phyloP scores from a whole-genome alignment of 768 basidiomycete genomes.

The Mycena vitilis region DNA sequence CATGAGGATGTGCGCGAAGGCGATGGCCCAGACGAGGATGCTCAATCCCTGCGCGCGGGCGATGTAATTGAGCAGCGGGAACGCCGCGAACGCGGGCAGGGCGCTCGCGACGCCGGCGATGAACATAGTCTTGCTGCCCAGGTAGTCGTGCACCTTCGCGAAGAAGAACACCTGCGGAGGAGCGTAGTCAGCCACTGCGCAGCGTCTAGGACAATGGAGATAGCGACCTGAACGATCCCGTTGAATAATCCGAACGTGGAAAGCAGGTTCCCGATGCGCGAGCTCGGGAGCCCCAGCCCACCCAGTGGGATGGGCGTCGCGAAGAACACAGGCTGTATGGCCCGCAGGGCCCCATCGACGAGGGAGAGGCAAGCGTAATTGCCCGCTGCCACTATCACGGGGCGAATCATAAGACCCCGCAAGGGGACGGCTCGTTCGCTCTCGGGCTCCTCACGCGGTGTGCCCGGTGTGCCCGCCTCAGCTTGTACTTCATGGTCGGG shows the following conservation, averaged over 20 bases:
- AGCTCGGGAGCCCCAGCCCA: conserved; percentile 67
- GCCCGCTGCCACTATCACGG: conserved; percentile 70
- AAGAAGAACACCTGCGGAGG: conserved; percentile 65
- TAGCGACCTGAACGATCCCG: conserved; percentile 57
- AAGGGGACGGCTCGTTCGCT: conserved; percentile 50
- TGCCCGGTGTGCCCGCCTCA: conserved; percentile 9
- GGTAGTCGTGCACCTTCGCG: conserved; percentile 60
- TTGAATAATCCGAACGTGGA: conserved; percentile 63
- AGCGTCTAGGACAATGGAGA: conserved; percentile 39
- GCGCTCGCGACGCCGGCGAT: conserved; percentile 53
- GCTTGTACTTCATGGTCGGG: conserved; percentile 13
- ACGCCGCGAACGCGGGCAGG: conserved; percentile 58
- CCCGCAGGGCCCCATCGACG: conserved; percentile 49
- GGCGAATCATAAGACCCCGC: conserved; percentile 58
- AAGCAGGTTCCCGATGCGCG: conserved; percentile 66
- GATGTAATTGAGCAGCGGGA: conserved; percentile 62
- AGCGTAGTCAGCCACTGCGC: not conserved
- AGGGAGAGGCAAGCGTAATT: conserved; percentile 80
- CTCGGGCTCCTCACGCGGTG: not conserved
- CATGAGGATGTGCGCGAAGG: conserved; percentile 43
- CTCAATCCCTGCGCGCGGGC: conserved; percentile 45
- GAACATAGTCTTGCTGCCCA: conserved; percentile 67
- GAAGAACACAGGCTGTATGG: conserved; percentile 63
- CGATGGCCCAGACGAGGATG: conserved; percentile 43
- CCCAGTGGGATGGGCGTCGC: conserved; percentile 67